Evolutionary conservation across 257 asterid genomes (phyloP).

Genomic region (Ligustrum vulgare): DNA sequence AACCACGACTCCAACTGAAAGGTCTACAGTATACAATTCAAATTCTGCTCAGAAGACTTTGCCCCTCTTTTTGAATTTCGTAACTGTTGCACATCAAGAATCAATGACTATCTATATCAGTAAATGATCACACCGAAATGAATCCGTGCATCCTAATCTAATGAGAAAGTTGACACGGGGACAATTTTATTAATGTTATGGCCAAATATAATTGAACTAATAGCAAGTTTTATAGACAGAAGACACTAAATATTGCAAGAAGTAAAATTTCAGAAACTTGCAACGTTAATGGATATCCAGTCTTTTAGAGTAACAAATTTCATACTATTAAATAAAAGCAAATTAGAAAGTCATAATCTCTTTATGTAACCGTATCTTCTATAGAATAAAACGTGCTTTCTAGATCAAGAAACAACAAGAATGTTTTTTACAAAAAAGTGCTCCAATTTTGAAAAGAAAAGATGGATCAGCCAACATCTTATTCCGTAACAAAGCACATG

Average conservation of each 20-base stretch:
- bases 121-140: constrained; percentile 8
- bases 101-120: constrained; percentile 77
- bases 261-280: neutral
- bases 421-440: no score
- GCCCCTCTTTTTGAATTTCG: constrained; percentile 95
- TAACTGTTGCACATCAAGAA: constrained; percentile 95
- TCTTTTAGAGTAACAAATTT: constrained; percentile 5
- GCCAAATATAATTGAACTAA: neutral
- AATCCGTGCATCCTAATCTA: neutral
- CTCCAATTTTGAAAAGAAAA: no score
- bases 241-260: neutral
- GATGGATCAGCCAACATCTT: no score
- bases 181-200: neutral
- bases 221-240: neutral
- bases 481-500: no score
- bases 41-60: constrained; percentile 79
- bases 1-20: no score
- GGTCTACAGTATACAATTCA: no score
- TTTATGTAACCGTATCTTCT: no score
- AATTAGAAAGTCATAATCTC: neutral
- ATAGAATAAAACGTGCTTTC: no score
- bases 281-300: neutral
- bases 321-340: neutral
- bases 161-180: neutral
- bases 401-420: no score